Evolutionary conservation across 2,329 filamentous ascomycete genomes (phyloP).

Genomic region (Fusarium heterosporum): DNA sequence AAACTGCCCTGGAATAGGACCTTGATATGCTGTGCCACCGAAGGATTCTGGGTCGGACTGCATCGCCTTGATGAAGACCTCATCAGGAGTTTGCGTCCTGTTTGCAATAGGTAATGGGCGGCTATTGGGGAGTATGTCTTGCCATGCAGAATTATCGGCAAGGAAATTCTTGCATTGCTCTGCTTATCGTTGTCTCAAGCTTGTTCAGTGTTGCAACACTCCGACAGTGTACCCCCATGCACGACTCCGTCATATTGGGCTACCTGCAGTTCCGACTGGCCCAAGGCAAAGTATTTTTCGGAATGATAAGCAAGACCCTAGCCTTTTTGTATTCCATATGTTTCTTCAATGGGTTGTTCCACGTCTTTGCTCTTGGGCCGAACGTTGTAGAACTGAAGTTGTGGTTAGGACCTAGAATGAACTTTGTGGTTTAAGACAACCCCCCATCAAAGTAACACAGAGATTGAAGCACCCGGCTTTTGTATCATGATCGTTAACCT

Average conservation of each 20-base stretch:
- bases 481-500: background rate
- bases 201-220: slow-evolving; percentile 23
- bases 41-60: slow-evolving; percentile 17
- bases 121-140: slow-evolving; percentile 38
- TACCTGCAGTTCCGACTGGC: slow-evolving; percentile 27
- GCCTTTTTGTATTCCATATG: slow-evolving; percentile 21
- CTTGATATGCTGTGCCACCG: slow-evolving; percentile 30
- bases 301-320: slow-evolving; percentile 25
- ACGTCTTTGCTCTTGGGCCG: background rate
- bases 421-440: slow-evolving; percentile 40
- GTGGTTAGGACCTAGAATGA: background rate
- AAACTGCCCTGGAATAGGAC: slow-evolving; percentile 16
- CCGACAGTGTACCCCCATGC: slow-evolving; percentile 16
- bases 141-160: slow-evolving; percentile 36
- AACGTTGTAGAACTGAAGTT: background rate
- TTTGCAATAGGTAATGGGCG: slow-evolving; percentile 26
- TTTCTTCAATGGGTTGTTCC: background rate
- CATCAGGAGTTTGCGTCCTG: background rate
- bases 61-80: background rate
- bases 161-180: slow-evolving; percentile 19
- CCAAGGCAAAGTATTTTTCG: slow-evolving; percentile 8
- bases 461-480: slow-evolving; percentile 19
- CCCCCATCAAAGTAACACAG: slow-evolving; percentile 34
- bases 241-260: slow-evolving; percentile 26
- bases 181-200: slow-evolving; percentile 17